A percentile compares a stretch with the other conserved stretches of the same genome.
These are phyloP conservation scores for Boletus bicolor DNA, from an alignment of 768 basidiomycete species.

Conservation along the genomic window DNA sequence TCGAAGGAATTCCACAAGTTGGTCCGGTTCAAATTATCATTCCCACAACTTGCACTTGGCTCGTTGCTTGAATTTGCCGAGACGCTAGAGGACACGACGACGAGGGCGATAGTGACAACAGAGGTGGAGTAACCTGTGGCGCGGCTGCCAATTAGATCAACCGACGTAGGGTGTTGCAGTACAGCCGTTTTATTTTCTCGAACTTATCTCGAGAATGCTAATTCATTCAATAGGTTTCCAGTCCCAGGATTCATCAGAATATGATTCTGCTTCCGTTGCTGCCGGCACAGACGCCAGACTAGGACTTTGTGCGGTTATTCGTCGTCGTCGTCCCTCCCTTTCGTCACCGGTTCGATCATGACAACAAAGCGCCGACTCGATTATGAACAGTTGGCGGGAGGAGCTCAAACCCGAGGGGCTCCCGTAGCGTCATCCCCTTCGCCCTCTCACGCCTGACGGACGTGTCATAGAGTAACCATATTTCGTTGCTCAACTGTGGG, in stretches of 20 bases:
- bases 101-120: conserved; percentile 8
- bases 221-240: background rate
- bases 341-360: too few relatives aligned
- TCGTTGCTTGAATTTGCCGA: conserved; percentile 3
- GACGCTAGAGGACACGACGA: background rate
- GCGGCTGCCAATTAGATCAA: background rate
- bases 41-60: conserved; percentile 8
- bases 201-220: background rate
- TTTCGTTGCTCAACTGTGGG: too few relatives aligned
- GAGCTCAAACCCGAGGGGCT: too few relatives aligned
- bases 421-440: too few relatives aligned
- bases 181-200: background rate
- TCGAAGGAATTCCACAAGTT: background rate
- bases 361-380: too few relatives aligned
- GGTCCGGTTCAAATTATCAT: conserved; percentile 2
- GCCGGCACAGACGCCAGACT: background rate
- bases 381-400: too few relatives aligned
- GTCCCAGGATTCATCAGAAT: background rate
- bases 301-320: too few relatives aligned
- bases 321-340: too few relatives aligned
- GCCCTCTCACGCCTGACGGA: too few relatives aligned
- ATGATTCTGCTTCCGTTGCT: background rate
- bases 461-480: too few relatives aligned
- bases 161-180: background rate
- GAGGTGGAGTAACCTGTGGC: conserved; percentile 5